A percentile compares a stretch with the other conserved stretches of the same genome.
Evolutionary conservation across 164 flowering plant genomes (phyloP).

Genomic region (Vitis amurensis): DNA sequence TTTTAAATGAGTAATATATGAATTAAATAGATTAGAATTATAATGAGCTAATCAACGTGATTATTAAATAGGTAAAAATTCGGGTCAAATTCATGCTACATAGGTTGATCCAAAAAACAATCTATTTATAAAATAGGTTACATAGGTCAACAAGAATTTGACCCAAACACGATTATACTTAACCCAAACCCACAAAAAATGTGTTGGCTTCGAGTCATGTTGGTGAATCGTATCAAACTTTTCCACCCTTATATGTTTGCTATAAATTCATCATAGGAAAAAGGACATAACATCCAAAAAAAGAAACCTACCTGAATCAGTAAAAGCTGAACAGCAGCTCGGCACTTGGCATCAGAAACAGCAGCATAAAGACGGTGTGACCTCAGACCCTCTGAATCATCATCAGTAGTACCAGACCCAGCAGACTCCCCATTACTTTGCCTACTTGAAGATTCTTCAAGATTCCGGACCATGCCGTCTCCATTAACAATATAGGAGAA

Average conservation of each 20-base stretch:
- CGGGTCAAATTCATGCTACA: too few species aligned
- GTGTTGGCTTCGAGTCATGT: background rate
- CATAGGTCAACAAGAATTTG: too few species aligned
- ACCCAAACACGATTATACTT: too few species aligned
- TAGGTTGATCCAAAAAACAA: too few species aligned
- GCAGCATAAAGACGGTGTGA: slow-evolving; percentile 49
- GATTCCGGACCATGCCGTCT: slow-evolving; percentile 24
- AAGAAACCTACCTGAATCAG: slow-evolving; percentile 70
- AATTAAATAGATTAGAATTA: too few species aligned
- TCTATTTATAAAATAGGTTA: too few species aligned
- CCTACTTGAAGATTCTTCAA: slow-evolving; percentile 31
- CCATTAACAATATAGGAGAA: slow-evolving; percentile 53
- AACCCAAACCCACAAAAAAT: background rate
- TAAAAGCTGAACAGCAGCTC: slow-evolving; percentile 91
- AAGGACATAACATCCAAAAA: background rate
- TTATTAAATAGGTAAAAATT: too few species aligned
- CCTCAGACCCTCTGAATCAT: slow-evolving; percentile 52
- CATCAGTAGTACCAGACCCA: slow-evolving; percentile 38
- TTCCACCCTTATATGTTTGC: too few species aligned
- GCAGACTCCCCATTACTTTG: slow-evolving; percentile 37
- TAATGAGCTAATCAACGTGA: too few species aligned
- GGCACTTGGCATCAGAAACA: slow-evolving; percentile 82
- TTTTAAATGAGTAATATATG: too few species aligned
- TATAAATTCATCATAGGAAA: too few species aligned
- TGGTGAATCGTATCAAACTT: background rate